These are phyloP conservation scores for Fusarium virguliforme DNA, from an alignment of 2,329 filamentous ascomycete genomes.

Conservation along the genomic window DNA sequence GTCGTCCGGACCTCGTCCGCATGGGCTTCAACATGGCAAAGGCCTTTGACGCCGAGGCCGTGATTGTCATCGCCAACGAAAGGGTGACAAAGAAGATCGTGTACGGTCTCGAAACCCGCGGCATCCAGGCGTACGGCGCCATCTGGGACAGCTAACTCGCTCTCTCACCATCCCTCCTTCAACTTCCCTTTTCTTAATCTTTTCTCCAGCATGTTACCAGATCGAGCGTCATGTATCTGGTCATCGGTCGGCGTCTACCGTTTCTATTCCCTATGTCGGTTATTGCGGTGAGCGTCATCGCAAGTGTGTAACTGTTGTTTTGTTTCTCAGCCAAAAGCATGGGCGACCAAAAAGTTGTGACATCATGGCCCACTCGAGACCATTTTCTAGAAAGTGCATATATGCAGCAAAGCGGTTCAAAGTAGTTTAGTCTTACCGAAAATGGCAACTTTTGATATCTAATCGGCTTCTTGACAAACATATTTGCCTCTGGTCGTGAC, in stretches of 20 bases:
- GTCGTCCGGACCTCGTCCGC: constrained; percentile 71
- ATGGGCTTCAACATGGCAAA: constrained; percentile 69
- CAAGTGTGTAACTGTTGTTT: constrained; percentile 4
- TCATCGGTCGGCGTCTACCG: constrained; percentile 16
- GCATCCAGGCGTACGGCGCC: constrained; percentile 79
- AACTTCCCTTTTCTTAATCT: constrained; percentile 8
- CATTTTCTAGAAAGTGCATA: constrained; percentile 39
- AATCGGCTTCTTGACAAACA: constrained; percentile 38
- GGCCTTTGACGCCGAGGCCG: constrained; percentile 75
- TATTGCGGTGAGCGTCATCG: constrained; percentile 13
- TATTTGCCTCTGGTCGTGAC: constrained; percentile 21
- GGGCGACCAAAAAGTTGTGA: constrained; percentile 33
- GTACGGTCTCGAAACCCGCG: constrained; percentile 76
- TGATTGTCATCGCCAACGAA: constrained; percentile 82
- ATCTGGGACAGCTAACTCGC: constrained; percentile 74
- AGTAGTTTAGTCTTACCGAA: constrained; percentile 34
- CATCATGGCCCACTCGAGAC: constrained; percentile 27
- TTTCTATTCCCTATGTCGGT: constrained; percentile 14
- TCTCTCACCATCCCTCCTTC: constrained; percentile 18
- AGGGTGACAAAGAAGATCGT: constrained; percentile 78
- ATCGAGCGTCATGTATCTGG: background rate
- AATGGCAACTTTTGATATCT: constrained; percentile 42
- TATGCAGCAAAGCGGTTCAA: constrained; percentile 44
- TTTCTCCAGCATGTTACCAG: constrained; percentile 15
- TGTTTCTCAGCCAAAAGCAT: constrained; percentile 10